phyloP scores from a whole-genome alignment of 352 stramenopile genomes.

The Peronosclerospora sorghi region DNA sequence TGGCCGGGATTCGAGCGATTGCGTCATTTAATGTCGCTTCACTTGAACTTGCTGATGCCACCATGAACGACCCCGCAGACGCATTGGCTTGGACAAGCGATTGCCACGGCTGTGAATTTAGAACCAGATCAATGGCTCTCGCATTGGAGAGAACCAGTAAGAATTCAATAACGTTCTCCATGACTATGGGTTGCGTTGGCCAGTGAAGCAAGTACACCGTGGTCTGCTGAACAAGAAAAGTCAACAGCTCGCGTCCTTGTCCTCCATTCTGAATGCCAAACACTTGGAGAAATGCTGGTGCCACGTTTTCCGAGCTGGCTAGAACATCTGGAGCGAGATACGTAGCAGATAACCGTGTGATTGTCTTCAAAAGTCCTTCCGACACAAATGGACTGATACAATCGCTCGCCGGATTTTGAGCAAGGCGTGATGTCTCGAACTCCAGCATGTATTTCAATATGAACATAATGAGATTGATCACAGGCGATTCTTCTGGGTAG shows the following conservation, averaged over 20 bases:
- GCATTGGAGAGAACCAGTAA: conserved; percentile 59
- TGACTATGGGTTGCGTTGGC: conserved; percentile 72
- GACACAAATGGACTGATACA: conserved; percentile 72
- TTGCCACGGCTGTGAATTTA: conserved; percentile 54
- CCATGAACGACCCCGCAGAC: conserved; percentile 42
- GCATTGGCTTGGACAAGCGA: conserved; percentile 64
- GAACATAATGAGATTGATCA: conserved; percentile 54
- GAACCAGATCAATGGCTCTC: conserved; percentile 40
- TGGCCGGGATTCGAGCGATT: conserved; percentile 45
- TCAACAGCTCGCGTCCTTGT: conserved; percentile 42
- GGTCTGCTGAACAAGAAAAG: conserved; percentile 58
- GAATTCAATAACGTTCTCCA: conserved; percentile 75
- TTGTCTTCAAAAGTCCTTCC: conserved; percentile 61
- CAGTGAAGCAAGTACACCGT: conserved; percentile 71
- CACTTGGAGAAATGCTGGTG: conserved; percentile 42
- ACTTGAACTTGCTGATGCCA: conserved; percentile 11
- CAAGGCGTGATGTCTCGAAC: conserved; percentile 52
- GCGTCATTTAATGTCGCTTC: conserved; percentile 27
- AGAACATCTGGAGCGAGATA: conserved; percentile 52
- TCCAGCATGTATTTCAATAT: conserved; percentile 63
- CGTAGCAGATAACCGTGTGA: conserved; percentile 62
- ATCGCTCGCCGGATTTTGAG: conserved; percentile 38
- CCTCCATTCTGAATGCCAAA: conserved; percentile 54
- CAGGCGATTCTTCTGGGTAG: conserved; percentile 17
- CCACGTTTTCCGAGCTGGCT: conserved; percentile 23